These are phyloP conservation scores for Hymenotorrendiella dingleyae DNA, from an alignment of 2,329 filamentous ascomycete species.

Conservation along the genomic window DNA sequence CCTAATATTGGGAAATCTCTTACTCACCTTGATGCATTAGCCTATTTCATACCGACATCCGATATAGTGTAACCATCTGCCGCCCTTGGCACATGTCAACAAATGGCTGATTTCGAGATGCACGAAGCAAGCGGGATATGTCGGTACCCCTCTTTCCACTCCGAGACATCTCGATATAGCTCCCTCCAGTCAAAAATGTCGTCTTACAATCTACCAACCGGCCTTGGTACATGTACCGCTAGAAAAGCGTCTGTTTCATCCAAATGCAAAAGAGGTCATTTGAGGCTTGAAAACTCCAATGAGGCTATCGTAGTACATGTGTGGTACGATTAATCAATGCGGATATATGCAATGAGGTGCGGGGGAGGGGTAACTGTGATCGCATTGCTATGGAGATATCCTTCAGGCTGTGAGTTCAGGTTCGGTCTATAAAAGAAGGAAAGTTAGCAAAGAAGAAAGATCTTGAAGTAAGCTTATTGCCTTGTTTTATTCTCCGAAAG, in stretches of 20 bases:
- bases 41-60: no score
- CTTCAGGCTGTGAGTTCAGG: neutral
- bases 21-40: no score
- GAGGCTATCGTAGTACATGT: neutral
- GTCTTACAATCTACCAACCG: no score
- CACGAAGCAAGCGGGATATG: no score
- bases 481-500: neutral
- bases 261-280: neutral
- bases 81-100: no score
- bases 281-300: neutral
- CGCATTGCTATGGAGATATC: neutral
- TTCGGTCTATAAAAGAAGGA: constrained; percentile 1
- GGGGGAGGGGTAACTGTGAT: neutral
- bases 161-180: no score
- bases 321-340: neutral
- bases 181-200: no score
- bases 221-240: neutral
- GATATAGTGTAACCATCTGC: no score
- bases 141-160: no score
- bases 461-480: neutral
- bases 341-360: neutral
- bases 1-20: no score
- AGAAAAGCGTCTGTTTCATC: neutral
- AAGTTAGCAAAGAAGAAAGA: neutral
- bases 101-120: no score